Conservation (phyloP, 106 monocot species). For the Amphibolis antarctica region DNA sequence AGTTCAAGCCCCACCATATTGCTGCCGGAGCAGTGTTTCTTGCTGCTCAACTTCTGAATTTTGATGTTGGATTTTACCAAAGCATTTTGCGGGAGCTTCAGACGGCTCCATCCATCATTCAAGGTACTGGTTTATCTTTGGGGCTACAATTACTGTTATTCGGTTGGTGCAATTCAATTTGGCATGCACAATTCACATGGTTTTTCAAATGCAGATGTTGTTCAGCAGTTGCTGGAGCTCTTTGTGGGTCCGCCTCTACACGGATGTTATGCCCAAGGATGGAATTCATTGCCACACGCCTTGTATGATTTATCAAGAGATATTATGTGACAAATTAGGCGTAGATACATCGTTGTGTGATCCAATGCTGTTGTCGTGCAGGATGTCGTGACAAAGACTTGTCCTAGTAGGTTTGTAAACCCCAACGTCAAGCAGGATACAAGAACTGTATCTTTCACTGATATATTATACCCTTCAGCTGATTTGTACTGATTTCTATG, state of each 20-base stretch:
- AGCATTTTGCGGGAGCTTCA: conserved; percentile 64
- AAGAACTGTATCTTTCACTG: too few relatives aligned
- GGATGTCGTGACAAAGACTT: too few relatives aligned
- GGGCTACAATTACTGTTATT: neutral
- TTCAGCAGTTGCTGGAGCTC: conserved; percentile 68
- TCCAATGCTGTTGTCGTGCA: too few relatives aligned
- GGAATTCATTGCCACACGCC: too few relatives aligned
- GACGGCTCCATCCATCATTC: conserved; percentile 51
- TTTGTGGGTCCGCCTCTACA: conserved; percentile 1
- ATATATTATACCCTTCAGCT: too few relatives aligned
- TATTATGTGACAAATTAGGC: too few relatives aligned
- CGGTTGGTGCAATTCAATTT: neutral
- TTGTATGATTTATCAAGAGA: too few relatives aligned
- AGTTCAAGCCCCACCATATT: conserved; percentile 23
- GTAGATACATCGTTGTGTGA: too few relatives aligned
- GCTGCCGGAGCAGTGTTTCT: conserved; percentile 25
- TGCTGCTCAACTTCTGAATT: conserved; percentile 48
- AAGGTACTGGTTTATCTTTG: conserved; percentile 28
- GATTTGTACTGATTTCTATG: too few relatives aligned
- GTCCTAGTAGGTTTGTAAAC: too few relatives aligned
- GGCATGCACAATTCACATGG: too few relatives aligned
- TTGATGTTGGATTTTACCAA: conserved; percentile 43
- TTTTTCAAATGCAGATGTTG: conserved; percentile 53
- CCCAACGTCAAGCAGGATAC: too few relatives aligned
- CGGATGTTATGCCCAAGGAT: neutral